Percentiles rank a stretch among this genome's conserved stretches.
Conservation (phyloP, 1,284 basidiomycete genomes). For the Neolentinus lepideus region DNA sequence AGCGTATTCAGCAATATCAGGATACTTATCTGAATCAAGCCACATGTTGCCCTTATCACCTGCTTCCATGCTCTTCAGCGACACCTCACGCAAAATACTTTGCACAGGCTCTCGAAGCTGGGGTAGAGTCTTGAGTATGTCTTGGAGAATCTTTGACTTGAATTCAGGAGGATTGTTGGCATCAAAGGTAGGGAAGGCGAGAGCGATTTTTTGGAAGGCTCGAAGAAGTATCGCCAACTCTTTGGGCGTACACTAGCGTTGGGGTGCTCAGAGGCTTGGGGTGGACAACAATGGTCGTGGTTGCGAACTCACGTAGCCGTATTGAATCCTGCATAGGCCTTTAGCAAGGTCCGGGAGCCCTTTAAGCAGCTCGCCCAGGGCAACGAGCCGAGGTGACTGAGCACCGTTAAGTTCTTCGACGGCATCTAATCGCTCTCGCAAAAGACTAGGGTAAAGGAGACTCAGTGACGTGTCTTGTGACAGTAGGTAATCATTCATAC, state of each 20-base stretch:
- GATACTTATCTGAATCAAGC: slow-evolving; percentile 65
- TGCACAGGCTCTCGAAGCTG: slow-evolving; percentile 50
- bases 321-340: slow-evolving; percentile 86
- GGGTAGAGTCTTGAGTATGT: slow-evolving; percentile 66
- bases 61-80: slow-evolving; percentile 58
- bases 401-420: slow-evolving; percentile 74
- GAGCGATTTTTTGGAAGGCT: slow-evolving; percentile 69
- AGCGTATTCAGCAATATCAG: slow-evolving; percentile 49
- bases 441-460: slow-evolving; percentile 25
- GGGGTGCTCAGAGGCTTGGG: too few species aligned
- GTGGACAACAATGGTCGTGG: background rate
- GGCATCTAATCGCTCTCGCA: slow-evolving; percentile 77
- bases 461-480: slow-evolving; percentile 1
- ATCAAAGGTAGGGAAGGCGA: slow-evolving; percentile 51
- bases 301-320: slow-evolving; percentile 59
- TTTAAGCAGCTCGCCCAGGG: slow-evolving; percentile 64
- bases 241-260: slow-evolving; percentile 69
- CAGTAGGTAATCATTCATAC: slow-evolving; percentile 32
- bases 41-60: slow-evolving; percentile 74
- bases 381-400: slow-evolving; percentile 48
- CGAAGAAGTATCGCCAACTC: slow-evolving; percentile 78
- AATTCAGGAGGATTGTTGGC: slow-evolving; percentile 45
- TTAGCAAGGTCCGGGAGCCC: slow-evolving; percentile 85
- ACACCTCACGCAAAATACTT: slow-evolving; percentile 53
- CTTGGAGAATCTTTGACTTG: slow-evolving; percentile 61